Percentiles rank a stretch among this genome's conserved stretches.
Evolutionary conservation across 2,329 filamentous ascomycete genomes (phyloP).

Genomic region (Fusarium goolgardi): DNA sequence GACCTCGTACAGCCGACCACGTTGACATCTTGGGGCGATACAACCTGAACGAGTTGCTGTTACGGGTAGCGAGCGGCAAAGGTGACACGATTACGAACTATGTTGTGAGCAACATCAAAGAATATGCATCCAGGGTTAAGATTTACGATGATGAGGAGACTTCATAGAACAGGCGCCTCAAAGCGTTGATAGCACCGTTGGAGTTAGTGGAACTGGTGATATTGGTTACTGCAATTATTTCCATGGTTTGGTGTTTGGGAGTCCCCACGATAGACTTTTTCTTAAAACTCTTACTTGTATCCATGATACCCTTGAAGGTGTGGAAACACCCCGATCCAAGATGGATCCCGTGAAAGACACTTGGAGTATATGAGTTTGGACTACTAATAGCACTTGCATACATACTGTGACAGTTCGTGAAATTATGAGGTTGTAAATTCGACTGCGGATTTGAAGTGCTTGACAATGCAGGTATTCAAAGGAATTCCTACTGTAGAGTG

Average conservation of each 20-base stretch:
- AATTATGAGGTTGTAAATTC: not conserved
- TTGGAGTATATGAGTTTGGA: slow-evolving; percentile 1
- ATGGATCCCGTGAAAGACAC: slow-evolving; percentile 12
- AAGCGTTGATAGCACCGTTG: slow-evolving; percentile 19
- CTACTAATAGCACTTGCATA: not conserved
- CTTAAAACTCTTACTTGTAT: slow-evolving; percentile 21
- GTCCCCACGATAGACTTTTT: slow-evolving; percentile 27
- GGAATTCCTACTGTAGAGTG: not conserved
- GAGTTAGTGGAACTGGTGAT: slow-evolving; percentile 4
- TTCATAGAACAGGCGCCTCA: slow-evolving; percentile 34
- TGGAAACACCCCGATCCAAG: slow-evolving; percentile 27
- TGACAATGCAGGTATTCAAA: not conserved
- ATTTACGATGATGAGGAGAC: slow-evolving; percentile 74
- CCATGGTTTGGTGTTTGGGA: slow-evolving; percentile 44
- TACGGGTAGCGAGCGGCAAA: slow-evolving; percentile 85
- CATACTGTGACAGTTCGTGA: not conserved
- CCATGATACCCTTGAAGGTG: slow-evolving; percentile 38
- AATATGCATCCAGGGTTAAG: slow-evolving; percentile 86
- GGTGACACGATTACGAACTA: slow-evolving; percentile 82
- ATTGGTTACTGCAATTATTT: slow-evolving; percentile 18
- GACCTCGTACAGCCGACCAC: slow-evolving; percentile 82
- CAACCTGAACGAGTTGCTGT: slow-evolving; percentile 88
- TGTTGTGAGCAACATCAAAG: slow-evolving; percentile 81
- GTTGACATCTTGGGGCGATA: slow-evolving; percentile 94
- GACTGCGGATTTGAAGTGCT: not conserved